Evolutionary conservation across 2,329 filamentous ascomycete genomes (phyloP).

Genomic region (Exserohilum turcica): DNA sequence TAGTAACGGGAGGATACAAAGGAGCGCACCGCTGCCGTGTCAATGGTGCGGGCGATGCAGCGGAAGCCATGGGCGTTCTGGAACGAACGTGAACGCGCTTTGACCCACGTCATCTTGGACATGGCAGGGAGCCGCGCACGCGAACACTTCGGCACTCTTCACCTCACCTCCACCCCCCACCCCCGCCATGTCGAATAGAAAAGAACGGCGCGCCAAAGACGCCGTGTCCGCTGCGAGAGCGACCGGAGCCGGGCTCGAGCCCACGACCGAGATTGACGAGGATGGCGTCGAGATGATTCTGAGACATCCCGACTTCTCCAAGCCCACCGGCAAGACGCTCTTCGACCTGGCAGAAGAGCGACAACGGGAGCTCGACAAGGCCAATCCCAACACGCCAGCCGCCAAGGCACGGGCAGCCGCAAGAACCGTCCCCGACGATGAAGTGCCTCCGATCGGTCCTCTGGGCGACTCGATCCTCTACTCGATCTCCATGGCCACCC

Average conservation of each 20-base stretch:
- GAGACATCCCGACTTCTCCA: constrained; percentile 69
- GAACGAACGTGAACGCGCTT: constrained; percentile 15
- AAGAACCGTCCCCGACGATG: constrained; percentile 30
- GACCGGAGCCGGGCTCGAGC: constrained; percentile 44
- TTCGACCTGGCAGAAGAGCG: constrained; percentile 72
- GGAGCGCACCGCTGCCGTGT: neutral
- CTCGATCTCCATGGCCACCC: constrained; percentile 65
- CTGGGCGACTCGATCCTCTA: constrained; percentile 56
- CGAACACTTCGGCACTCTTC: constrained; percentile 16
- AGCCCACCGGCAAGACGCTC: constrained; percentile 68
- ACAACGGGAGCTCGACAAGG: constrained; percentile 50
- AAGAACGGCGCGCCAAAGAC: constrained; percentile 51
- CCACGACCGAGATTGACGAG: constrained; percentile 43
- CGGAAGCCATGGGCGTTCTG: constrained; percentile 3
- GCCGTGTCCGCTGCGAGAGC: constrained; percentile 23
- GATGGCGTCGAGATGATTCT: constrained; percentile 65
- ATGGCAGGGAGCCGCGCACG: constrained; percentile 29
- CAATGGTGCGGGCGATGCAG: neutral
- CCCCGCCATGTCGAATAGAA: constrained; percentile 49
- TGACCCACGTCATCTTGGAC: constrained; percentile 21
- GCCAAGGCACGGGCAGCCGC: constrained; percentile 41
- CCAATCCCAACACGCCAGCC: constrained; percentile 52
- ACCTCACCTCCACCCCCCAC: constrained; percentile 8
- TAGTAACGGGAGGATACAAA: neutral
- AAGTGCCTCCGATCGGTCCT: constrained; percentile 52